A percentile compares a stretch with the other conserved stretches of the same genome.
phyloP scores from a whole-genome alignment of 1,139 yeast species.

The Blastobotrys illinoisensis region DNA sequence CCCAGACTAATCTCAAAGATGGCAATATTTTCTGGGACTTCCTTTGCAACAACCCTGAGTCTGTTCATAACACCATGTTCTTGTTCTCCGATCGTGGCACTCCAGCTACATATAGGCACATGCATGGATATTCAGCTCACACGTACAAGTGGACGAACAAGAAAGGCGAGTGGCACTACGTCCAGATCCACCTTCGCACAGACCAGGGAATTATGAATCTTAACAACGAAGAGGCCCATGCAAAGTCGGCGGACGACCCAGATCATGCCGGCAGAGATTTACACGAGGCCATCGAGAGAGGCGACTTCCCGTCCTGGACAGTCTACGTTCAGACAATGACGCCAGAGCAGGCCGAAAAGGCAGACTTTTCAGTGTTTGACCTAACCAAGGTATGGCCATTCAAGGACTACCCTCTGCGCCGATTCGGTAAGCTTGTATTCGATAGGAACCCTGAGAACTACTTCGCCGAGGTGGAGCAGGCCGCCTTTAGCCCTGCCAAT shows the following conservation, averaged over 20 bases:
- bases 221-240: constrained; percentile 49
- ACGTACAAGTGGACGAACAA: constrained; percentile 61
- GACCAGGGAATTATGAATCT: constrained; percentile 57
- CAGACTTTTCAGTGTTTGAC: constrained; percentile 49
- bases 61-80: constrained; percentile 54
- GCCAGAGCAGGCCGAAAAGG: constrained; percentile 55
- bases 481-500: constrained; percentile 74
- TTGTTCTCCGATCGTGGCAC: constrained; percentile 66
- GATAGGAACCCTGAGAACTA: constrained; percentile 68
- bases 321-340: constrained; percentile 66
- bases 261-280: constrained; percentile 54
- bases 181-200: constrained; percentile 55
- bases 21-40: constrained; percentile 66
- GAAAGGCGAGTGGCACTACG: constrained; percentile 57
- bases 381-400: constrained; percentile 77
- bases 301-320: constrained; percentile 58
- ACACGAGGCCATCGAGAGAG: constrained; percentile 49
- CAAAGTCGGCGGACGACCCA: constrained; percentile 52
- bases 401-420: constrained; percentile 63
- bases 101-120: constrained; percentile 53
- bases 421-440: constrained; percentile 60
- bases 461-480: constrained; percentile 74
- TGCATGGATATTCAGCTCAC: constrained; percentile 73
- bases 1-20: constrained; percentile 74
- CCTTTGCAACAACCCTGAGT: constrained; percentile 53